Evolutionary conservation across 306 rosid genomes (phyloP).

Genomic region (Mucuna pruriens): DNA sequence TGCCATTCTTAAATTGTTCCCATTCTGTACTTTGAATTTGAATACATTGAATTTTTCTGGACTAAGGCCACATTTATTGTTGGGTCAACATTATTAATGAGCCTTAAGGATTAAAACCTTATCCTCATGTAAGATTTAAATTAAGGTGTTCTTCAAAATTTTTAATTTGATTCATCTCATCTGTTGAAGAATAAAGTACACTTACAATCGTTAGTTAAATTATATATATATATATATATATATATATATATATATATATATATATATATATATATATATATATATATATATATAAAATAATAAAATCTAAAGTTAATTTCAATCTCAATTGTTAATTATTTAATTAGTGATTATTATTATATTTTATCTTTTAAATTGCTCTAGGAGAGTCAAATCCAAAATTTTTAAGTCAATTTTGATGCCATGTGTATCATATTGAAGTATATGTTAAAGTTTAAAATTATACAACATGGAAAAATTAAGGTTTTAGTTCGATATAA

Average conservation of each 20-base stretch:
- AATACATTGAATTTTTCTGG: slow-evolving; percentile 18
- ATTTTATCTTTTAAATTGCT: too few species aligned
- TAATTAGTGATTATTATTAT: too few species aligned
- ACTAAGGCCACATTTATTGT: slow-evolving; percentile 32
- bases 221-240: too few species aligned
- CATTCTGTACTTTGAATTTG: slow-evolving; percentile 33
- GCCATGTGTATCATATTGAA: neutral
- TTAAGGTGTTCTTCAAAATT: neutral
- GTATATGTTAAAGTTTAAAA: neutral
- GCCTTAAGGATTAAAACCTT: neutral
- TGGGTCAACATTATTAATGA: slow-evolving; percentile 26
- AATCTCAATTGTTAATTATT: too few species aligned
- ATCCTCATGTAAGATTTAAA: neutral
- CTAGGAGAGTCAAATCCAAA: too few species aligned
- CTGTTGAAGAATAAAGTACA: too few species aligned
- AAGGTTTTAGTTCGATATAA: neutral
- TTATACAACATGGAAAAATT: neutral
- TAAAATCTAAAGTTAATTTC: too few species aligned
- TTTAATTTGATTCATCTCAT: too few species aligned
- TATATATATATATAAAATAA: too few species aligned
- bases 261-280: too few species aligned
- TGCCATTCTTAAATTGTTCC: slow-evolving; percentile 33
- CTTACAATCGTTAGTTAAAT: too few species aligned
- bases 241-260: too few species aligned
- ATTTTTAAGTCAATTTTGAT: neutral